Evolutionary conservation across 2,329 filamentous ascomycete genomes (phyloP).

Genomic region (Venturia aucupariae): DNA sequence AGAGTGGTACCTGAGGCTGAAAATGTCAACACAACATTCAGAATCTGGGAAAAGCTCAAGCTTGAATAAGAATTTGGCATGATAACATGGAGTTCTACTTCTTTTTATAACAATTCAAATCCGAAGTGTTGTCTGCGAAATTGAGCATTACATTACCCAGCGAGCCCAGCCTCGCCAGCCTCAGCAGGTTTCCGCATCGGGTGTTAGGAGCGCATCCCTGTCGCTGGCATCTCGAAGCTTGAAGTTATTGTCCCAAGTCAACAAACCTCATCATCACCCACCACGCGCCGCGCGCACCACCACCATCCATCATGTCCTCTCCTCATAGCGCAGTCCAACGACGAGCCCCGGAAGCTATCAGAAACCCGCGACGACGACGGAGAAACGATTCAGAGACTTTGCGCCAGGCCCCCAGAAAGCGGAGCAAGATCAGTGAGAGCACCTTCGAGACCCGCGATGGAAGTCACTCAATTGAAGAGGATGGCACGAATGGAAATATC

Average conservation of each 20-base stretch:
- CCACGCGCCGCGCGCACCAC: not conserved
- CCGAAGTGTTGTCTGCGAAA: not conserved
- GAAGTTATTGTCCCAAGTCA: not conserved
- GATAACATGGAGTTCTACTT: not conserved
- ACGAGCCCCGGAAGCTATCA: not conserved
- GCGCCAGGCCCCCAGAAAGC: conserved; percentile 27
- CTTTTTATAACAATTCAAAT: not conserved
- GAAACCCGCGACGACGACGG: conserved; percentile 36
- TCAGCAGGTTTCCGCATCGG: not conserved
- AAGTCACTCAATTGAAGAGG: not conserved
- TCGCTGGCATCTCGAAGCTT: not conserved
- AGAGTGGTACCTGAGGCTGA: too few species aligned
- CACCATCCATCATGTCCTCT: not conserved
- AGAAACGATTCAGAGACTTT: conserved; percentile 31
- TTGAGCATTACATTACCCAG: not conserved
- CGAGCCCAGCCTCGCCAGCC: too few species aligned
- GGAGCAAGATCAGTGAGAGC: conserved; percentile 37
- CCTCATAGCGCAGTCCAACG: not conserved
- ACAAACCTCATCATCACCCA: conserved; percentile 2
- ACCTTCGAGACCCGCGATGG: conserved; percentile 25
- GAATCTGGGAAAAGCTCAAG: not conserved
- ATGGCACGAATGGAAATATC: conserved; percentile 8
- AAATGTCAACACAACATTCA: too few species aligned
- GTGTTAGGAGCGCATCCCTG: not conserved
- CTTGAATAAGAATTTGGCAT: not conserved